Base-by-base conservation (phyloP, 345 rosid genomes). In the Lumnitzera littorea region DNA sequence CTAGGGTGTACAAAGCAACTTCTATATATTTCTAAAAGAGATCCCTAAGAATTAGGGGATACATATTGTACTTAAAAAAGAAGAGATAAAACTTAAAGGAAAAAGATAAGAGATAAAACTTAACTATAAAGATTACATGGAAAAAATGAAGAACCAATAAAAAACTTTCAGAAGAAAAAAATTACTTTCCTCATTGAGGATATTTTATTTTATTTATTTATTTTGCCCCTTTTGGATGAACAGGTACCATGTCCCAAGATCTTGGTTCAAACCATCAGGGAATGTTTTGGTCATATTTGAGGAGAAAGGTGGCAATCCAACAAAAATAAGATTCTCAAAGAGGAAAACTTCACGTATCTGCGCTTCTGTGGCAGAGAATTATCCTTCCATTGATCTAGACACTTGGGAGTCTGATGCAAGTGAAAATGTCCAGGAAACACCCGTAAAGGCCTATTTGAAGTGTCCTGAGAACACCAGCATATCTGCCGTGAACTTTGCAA, bases 181-280 rank as follows among this genome's bases (percentile, higher is more conserved):
- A 9, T 36, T 36, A 9, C 43, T 36, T 36, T 36, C 11, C 43
- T 36, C 7, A 36, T 5, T 36, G 43, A 7, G 43, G 7, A 5
- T 36, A 4, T 5, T 36, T 36, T 36, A 4, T 36, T 36, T 9
- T 7, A 1, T 9, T 9, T 36, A 27, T 15, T 51, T 57, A 20
- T 20, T 20, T 20, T 20, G 20, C 20, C 20, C 20, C 50, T 46
- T n/a, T 41, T 50, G 15, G 31, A 1, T 64, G 57, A 41, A 13
- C 74, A 86, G 97, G 99, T 88, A 94, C 77, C 97, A 90, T 61
- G 84, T 90, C 55, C 99, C 97, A 0, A 78, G 97, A 31, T 88
- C 97, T 66, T 94, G 97, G 99, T 88, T 94, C 71, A 94, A 86
- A 75, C 76, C 95, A 60, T 80, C 92, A 3, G 85, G 96, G 56